A percentile compares a stretch with the other conserved stretches of the same genome.
phyloP scores from a whole-genome alignment of 1,284 basidiomycete genomes.

The Ustilago crameri region DNA sequence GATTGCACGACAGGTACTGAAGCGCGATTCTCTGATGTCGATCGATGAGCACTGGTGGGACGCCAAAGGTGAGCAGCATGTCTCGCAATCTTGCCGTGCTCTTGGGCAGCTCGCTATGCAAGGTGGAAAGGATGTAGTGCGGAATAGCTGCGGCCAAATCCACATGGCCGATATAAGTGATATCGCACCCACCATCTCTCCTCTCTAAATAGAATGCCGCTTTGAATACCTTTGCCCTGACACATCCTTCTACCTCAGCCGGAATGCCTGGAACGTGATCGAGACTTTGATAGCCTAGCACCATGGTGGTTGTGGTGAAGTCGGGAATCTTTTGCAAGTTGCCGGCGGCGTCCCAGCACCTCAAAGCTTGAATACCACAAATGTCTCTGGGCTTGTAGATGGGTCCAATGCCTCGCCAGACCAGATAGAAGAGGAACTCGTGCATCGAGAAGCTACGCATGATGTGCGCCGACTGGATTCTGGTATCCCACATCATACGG shows the following conservation, averaged over 20 bases:
- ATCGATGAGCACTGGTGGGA: constrained; percentile 54
- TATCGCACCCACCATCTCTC: constrained; percentile 37
- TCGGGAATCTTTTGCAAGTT: constrained; percentile 30
- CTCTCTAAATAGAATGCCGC: constrained; percentile 52
- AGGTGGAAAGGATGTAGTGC: constrained; percentile 42
- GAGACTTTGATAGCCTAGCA: constrained; percentile 42
- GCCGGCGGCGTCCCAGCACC: constrained; percentile 43
- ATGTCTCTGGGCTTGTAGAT: constrained; percentile 53
- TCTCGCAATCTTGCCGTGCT: constrained; percentile 38
- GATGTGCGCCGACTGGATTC: constrained; percentile 51
- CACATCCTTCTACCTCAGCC: constrained; percentile 40
- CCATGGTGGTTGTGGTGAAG: constrained; percentile 37
- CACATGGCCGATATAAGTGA: constrained; percentile 52
- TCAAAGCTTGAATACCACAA: constrained; percentile 43
- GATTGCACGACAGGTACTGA: constrained; percentile 40
- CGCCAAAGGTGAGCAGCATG: constrained; percentile 50
- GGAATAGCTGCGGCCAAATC: constrained; percentile 44
- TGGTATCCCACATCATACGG: constrained; percentile 55
- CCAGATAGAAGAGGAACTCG: constrained; percentile 57
- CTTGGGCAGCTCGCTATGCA: constrained; percentile 47
- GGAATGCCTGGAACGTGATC: constrained; percentile 43
- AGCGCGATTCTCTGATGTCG: constrained; percentile 35
- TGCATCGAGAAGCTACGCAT: constrained; percentile 45
- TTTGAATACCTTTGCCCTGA: constrained; percentile 41
- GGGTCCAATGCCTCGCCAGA: constrained; percentile 53